Conservation (phyloP, 2,329 filamentous ascomycete genomes). For the Pyrenochaeta sp. region DNA sequence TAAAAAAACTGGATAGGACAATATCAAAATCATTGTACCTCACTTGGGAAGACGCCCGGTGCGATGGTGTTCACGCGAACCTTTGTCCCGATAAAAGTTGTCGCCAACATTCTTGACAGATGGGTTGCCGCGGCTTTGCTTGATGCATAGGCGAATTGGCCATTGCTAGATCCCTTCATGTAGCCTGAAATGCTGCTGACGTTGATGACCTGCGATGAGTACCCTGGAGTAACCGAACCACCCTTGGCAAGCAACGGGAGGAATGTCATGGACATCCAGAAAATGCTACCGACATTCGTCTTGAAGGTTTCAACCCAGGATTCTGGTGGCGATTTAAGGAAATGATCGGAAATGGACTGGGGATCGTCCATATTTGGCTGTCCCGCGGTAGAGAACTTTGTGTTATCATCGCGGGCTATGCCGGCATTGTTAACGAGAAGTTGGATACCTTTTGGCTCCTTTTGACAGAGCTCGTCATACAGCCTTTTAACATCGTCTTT, state of each 20-base stretch:
- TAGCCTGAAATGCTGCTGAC: slow-evolving; percentile 23
- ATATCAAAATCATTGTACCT: slow-evolving; percentile 32
- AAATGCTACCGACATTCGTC: not conserved
- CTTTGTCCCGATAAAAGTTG: not conserved
- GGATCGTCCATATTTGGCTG: not conserved
- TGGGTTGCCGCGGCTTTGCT: not conserved
- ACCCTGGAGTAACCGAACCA: not conserved
- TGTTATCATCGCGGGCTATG: slow-evolving; percentile 47
- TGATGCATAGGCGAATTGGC: not conserved
- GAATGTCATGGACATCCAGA: not conserved
- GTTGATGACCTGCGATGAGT: not conserved
- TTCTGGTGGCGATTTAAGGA: not conserved
- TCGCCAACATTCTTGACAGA: not conserved
- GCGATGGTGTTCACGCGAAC: slow-evolving; percentile 39
- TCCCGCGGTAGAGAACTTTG: not conserved
- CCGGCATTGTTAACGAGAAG: slow-evolving; percentile 65
- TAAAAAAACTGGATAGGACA: slow-evolving; percentile 50
- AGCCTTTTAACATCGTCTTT: slow-evolving; percentile 59
- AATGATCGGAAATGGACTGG: slow-evolving; percentile 1
- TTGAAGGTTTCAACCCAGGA: not conserved
- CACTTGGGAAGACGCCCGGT: slow-evolving; percentile 50
- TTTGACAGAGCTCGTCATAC: slow-evolving; percentile 51
- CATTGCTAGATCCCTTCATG: slow-evolving; percentile 12
- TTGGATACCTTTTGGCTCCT: slow-evolving; percentile 63
- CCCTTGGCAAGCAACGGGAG: slow-evolving; percentile 19